Conservation (phyloP, 352 stramenopile genomes). For the Pythium scleroteichum region DNA sequence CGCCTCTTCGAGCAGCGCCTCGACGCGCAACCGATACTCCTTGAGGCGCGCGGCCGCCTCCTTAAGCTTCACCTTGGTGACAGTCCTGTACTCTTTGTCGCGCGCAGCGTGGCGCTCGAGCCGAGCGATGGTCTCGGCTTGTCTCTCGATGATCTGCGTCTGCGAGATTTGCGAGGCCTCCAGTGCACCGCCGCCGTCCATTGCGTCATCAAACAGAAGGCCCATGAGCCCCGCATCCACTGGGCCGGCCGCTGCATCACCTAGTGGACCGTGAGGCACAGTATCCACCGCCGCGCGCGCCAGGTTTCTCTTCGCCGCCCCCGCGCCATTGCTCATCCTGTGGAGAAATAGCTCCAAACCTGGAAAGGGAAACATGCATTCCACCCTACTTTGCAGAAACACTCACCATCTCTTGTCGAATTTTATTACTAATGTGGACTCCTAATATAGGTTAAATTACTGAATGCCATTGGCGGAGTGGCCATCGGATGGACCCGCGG, state of each 20-base stretch:
- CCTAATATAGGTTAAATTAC: too few relatives aligned
- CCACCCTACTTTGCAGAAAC: too few relatives aligned
- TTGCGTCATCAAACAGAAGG: slow-evolving; percentile 20
- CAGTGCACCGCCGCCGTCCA: slow-evolving; percentile 18
- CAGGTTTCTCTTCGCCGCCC: slow-evolving; percentile 8
- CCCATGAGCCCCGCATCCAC: slow-evolving; percentile 6
- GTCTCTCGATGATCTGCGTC: slow-evolving; percentile 67
- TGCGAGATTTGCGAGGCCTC: slow-evolving; percentile 56
- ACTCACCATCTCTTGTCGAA: too few relatives aligned
- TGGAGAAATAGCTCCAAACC: too few relatives aligned
- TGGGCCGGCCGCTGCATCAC: background rate
- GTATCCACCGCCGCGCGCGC: slow-evolving; percentile 12
- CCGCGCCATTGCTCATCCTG: slow-evolving; percentile 26
- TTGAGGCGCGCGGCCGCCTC: slow-evolving; percentile 55
- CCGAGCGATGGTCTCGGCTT: slow-evolving; percentile 54
- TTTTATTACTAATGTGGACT: too few relatives aligned
- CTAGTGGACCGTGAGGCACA: background rate
- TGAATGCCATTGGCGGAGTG: too few relatives aligned
- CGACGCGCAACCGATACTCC: slow-evolving; percentile 62
- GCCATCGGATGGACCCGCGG: too few relatives aligned
- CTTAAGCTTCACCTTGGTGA: slow-evolving; percentile 71
- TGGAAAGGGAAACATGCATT: too few relatives aligned
- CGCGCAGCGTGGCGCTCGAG: slow-evolving; percentile 42
- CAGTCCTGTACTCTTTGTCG: slow-evolving; percentile 48
- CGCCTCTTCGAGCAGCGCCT: slow-evolving; percentile 42